Evolutionary conservation across 495 filamentous ascomycete species (phyloP).

Genomic region (Bryoglossum gracile): DNA sequence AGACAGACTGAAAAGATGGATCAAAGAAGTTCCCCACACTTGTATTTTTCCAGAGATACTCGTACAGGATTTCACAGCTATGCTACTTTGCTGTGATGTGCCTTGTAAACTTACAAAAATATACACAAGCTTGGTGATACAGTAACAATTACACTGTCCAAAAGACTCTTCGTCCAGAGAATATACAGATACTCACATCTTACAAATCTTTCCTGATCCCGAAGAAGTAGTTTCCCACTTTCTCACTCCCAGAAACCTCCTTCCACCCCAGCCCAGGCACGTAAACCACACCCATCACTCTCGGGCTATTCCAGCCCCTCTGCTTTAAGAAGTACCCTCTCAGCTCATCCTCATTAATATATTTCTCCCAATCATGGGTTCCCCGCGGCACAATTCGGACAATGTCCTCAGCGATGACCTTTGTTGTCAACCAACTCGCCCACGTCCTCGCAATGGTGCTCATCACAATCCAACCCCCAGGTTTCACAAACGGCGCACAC

Average conservation of each 20-base stretch:
- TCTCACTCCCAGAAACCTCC: conserved; percentile 73
- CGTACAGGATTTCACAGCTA: too few relatives aligned
- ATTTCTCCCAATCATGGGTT: conserved; percentile 94
- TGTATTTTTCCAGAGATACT: too few relatives aligned
- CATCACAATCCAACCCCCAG: conserved; percentile 86
- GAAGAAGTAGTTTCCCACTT: conserved; percentile 95
- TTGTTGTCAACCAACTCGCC: conserved; percentile 84
- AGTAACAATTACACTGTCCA: too few relatives aligned
- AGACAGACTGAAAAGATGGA: too few relatives aligned
- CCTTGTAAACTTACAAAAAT: too few relatives aligned
- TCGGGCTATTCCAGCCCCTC: conserved; percentile 47
- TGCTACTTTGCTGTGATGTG: too few relatives aligned
- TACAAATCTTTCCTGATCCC: conserved; percentile 66
- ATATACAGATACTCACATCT: too few relatives aligned
- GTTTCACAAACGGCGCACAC: conserved; percentile 66
- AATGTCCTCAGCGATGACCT: conserved; percentile 85
- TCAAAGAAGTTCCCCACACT: too few relatives aligned
- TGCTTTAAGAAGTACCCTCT: conserved; percentile 44
- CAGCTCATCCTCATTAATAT: conserved; percentile 82
- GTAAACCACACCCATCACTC: conserved; percentile 80
- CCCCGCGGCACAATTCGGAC: conserved; percentile 81
- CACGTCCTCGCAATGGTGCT: conserved; percentile 87
- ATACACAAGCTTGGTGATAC: too few relatives aligned
- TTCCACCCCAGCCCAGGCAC: conserved; percentile 89
- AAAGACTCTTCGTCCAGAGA: too few relatives aligned